Evolutionary conservation across 331 rosid genomes (phyloP), one percentile per base, ranked within the genome.

Genomic region (Cydonia oblonga): DNA sequence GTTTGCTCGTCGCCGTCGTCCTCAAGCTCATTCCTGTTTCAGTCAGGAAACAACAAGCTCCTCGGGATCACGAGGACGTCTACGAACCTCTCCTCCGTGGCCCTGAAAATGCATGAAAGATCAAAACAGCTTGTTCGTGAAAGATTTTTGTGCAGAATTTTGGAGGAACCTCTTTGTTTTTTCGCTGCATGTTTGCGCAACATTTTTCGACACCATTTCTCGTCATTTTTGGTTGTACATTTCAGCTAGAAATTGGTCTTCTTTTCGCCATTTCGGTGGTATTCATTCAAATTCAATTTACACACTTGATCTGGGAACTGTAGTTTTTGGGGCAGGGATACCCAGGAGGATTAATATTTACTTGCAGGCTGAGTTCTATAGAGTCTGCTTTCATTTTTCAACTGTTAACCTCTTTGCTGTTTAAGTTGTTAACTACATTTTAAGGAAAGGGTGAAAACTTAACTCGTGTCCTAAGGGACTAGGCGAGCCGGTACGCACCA

Each of bases 71-170:
- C 3, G 16, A 4, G 35, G 86, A 86, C 69, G 88, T 89, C 29
- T 84, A 87, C 35, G 88, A 87, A 74, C 80, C 81, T 22, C 92
- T 93, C 18, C 92, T 92, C 6, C 81, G 61, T 73, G 98, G 97
- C 28, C 96, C 97, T 11, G 96, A 89, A 13, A 64, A 74, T 42
- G 98, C 87, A 42, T 90, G 74, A 90, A 22, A 64, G 51, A 38
- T 29, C 1, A 2, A 23, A 20, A 10, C 19, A 8, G 3, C 42
- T 7, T 9, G 10, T 19, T 74, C 15, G 53, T 65, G 61, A 64
- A 49, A 11, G 35, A 77, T 33, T 66, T 30, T 23, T 25, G 30
- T 28, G 35, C 56, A 38, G 57, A 51, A 38, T 16, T 35, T 13
- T 13, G 68, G 66, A 71, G 30, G 38, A 9, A 12, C 33, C 18